Conservation (phyloP, 164 flowering plant genomes). For the Vitis rupestris region DNA sequence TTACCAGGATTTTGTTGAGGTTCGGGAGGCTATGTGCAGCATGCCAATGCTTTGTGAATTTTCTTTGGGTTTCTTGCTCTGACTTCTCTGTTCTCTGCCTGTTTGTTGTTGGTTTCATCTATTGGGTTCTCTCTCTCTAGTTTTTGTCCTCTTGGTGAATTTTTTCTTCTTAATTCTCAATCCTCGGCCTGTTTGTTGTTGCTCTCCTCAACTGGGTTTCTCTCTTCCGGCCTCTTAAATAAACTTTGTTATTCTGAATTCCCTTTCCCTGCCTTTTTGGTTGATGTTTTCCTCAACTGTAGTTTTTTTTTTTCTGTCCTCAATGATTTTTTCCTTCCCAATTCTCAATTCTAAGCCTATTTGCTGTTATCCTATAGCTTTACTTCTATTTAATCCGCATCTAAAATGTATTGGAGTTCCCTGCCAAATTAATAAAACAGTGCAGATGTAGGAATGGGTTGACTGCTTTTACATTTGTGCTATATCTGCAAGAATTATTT, state of each 20-base stretch:
- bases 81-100: background rate
- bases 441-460: no score
- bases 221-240: background rate
- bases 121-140: background rate
- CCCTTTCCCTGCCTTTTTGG: no score
- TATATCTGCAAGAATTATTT: no score
- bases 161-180: background rate
- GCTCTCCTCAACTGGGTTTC: background rate
- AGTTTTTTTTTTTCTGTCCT: background rate
- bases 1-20: constrained; percentile 61
- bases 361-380: background rate
- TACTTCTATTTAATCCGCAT: no score
- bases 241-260: no score
- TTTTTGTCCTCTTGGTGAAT: background rate
- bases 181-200: no score
- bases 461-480: no score
- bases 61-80: background rate
- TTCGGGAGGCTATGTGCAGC: constrained; percentile 72
- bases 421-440: no score
- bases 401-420: no score
- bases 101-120: background rate
- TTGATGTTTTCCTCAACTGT: no score
- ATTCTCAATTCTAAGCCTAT: no score
- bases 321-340: no score
- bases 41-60: constrained; percentile 78